Base-by-base conservation (phyloP, 2,329 filamentous ascomycete species). In the Penicillium expansum region DNA sequence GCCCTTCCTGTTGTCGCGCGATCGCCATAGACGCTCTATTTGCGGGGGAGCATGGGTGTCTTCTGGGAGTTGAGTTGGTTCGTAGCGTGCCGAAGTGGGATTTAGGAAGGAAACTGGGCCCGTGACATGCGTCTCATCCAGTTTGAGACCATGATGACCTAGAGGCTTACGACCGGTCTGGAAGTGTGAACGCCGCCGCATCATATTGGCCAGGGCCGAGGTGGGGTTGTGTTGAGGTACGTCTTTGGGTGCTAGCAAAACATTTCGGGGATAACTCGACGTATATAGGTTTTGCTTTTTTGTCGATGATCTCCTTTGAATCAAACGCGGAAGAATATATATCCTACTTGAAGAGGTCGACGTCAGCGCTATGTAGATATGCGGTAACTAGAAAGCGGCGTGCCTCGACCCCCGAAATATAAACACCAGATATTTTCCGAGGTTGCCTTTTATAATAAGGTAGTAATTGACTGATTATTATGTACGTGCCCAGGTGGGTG, bases 91-190 rank as follows among this genome's bases (percentile, higher is more conserved):
- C 52, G 66, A 67, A 1, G 81, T 84, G 5, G 81, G 80, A 59
- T 83, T 82, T 41, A 83, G 69, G 60, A 80, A 82, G 1, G 68
- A 55, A 22, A 82, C 59, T 10, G 80, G 78, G 0, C 80, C 80
- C 7, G 65, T 58, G 14, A 68, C 56, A 56, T 60, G 62, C 11
- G 52, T 48, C 22, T 42, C 56, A 32, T 41, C 57, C 1, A 66
- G 45, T 16, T 37, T 18, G 1, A 63, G 44, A n/a, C 30, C 22
- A 7, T 53, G 56, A 30, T 62, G 54, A 22, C 55, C 41, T 5
- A 45, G 39, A 24, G 63, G 63, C 35, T 63, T 61, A 11, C 55
- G 52, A 6, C 45, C 62, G 33, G 58, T 39, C 39, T 37, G 56
- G 42, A 66, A 66, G 1, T 62, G 56, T 5, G 56, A 35, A 38